These are phyloP conservation scores for Diplogelasinospora grovesii DNA, from an alignment of 495 filamentous ascomycete species.

Conservation along the genomic window DNA sequence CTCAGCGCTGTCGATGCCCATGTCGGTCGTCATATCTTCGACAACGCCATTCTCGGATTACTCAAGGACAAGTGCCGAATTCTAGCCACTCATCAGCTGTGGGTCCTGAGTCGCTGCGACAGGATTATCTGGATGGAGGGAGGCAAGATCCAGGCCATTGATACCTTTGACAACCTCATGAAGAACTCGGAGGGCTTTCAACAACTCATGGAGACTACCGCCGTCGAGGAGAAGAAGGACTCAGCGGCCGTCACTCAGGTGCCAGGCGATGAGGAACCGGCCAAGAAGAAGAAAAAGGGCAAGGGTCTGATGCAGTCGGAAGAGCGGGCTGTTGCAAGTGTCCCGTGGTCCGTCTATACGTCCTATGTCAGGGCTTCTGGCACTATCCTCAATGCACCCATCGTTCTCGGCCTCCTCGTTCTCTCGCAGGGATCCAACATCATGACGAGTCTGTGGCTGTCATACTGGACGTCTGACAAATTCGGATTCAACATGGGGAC, in stretches of 20 bases:
- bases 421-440: conserved; percentile 78
- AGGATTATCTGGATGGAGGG: conserved; percentile 87
- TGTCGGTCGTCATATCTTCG: conserved; percentile 90
- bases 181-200: conserved; percentile 64
- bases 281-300: conserved; percentile 58
- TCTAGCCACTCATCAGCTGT: conserved; percentile 89
- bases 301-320: conserved; percentile 81
- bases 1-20: conserved; percentile 80
- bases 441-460: conserved; percentile 82
- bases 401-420: conserved; percentile 59
- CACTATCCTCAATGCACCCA: conserved; percentile 57
- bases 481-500: conserved; percentile 56
- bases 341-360: conserved; percentile 75
- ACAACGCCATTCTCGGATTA: conserved; percentile 86
- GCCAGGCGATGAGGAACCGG: conserved; percentile 37
- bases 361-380: conserved; percentile 79
- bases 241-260: conserved; percentile 32
- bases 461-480: conserved; percentile 80
- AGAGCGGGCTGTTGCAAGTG: conserved; percentile 74
- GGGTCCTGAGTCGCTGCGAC: conserved; percentile 85
- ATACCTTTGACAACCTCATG: conserved; percentile 85
- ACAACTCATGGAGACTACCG: conserved; percentile 75
- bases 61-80: conserved; percentile 84
- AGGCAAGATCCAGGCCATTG: conserved; percentile 73
- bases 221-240: conserved; percentile 60